Conservation (phyloP, 139 green algal species). For the Chlorella vulgaris region DNA sequence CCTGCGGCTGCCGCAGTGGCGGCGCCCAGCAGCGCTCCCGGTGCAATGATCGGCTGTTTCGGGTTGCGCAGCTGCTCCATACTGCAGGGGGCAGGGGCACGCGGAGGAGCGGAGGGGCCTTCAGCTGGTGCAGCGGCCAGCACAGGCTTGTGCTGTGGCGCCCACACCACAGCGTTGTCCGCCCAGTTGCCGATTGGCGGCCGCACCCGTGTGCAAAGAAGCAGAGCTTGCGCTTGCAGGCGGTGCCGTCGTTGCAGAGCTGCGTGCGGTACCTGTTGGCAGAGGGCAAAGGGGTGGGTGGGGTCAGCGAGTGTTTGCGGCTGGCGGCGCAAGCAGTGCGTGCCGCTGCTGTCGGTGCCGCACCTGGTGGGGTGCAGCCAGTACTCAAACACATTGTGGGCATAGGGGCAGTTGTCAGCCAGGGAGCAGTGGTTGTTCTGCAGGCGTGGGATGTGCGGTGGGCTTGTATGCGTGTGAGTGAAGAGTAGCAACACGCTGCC, state of each 20-base stretch:
- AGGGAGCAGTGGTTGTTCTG: conserved; percentile 42
- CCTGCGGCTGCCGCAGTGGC: no score
- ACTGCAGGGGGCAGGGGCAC: background rate
- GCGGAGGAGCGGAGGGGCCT: background rate
- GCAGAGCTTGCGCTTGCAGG: conserved; percentile 78
- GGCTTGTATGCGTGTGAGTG: background rate
- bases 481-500: no score
- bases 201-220: conserved; percentile 85
- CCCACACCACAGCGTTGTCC: background rate
- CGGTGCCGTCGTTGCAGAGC: conserved; percentile 84
- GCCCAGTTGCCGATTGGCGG: no score
- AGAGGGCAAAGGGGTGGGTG: background rate
- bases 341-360: conserved; percentile 15
- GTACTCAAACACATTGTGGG: conserved; percentile 91
- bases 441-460: background rate
- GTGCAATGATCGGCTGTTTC: background rate
- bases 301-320: no score
- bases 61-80: conserved; percentile 65
- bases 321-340: no score
- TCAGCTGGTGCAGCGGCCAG: no score
- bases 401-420: conserved; percentile 74
- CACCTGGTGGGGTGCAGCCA: conserved; percentile 84
- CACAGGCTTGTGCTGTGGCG: background rate
- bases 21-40: background rate
- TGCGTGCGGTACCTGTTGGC: conserved; percentile 80